A percentile compares a stretch with the other conserved stretches of the same genome.
These are phyloP conservation scores for Zea mays DNA, from an alignment of 176 grass and related monocot genomes.

Conservation along the genomic window Zm-B73-REFERENCE-NAM-5.0 NC_050099.1:97991001-97991500, in stretches of 20 bases:
- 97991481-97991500: conserved; percentile 94
- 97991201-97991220: conserved; percentile 63
- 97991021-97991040: conserved; percentile 75
- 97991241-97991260: conserved; percentile 48
- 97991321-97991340: conserved; percentile 78
- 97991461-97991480: conserved; percentile 83
- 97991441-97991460: conserved; percentile 88
- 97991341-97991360: conserved; percentile 93
- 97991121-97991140: neutral
- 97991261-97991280: conserved; percentile 6
- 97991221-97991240: conserved; percentile 95
- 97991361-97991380: conserved; percentile 86
- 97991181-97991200: conserved; percentile 79
- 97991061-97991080: conserved; percentile 90
- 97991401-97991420: conserved; percentile 76
- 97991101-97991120: neutral
- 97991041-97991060: conserved; percentile 64
- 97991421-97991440: conserved; percentile 85
- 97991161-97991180: conserved; percentile 98
- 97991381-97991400: conserved; percentile 78
- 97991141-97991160: conserved; percentile 27
- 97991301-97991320: conserved; percentile 50
- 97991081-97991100: conserved; percentile 82
- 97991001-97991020: conserved; percentile 87
- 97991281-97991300: conserved; percentile 10